phyloP scores from a whole-genome alignment of 345 rosid species.

The Aurinia saxatilis region DNA sequence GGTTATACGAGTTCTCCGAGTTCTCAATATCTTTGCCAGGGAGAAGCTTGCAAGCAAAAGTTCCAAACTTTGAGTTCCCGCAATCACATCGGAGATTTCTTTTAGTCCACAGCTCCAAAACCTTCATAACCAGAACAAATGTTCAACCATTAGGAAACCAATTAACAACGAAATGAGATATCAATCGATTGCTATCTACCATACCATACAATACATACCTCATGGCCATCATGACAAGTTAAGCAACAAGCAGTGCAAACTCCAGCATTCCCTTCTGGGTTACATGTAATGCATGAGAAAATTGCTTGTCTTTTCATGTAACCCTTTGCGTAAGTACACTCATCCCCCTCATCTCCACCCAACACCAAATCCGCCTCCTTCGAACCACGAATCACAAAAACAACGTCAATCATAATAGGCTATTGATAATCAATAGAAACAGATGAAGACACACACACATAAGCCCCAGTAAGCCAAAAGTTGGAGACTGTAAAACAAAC shows the following conservation, averaged over 20 bases:
- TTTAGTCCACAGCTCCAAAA: slow-evolving; percentile 96
- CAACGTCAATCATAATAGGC: too few relatives aligned
- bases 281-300: slow-evolving; percentile 91
- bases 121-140: slow-evolving; percentile 32
- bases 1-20: slow-evolving; percentile 71
- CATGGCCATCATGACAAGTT: slow-evolving; percentile 94
- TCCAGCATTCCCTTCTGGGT: slow-evolving; percentile 85
- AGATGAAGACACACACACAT: too few relatives aligned
- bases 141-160: too few relatives aligned
- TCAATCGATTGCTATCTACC: too few relatives aligned
- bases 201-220: slow-evolving; percentile 37
- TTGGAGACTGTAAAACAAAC: too few relatives aligned
- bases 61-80: slow-evolving; percentile 89
- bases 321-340: slow-evolving; percentile 80
- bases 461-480: too few relatives aligned
- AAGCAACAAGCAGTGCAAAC: slow-evolving; percentile 94
- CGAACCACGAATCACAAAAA: slow-evolving; percentile 1
- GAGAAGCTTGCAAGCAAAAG: slow-evolving; percentile 71
- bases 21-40: slow-evolving; percentile 73
- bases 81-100: slow-evolving; percentile 88
- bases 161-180: not conserved
- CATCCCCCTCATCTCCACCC: slow-evolving; percentile 98
- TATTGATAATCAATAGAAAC: too few relatives aligned
- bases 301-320: slow-evolving; percentile 92
- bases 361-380: slow-evolving; percentile 93